Evolutionary conservation across 768 basidiomycete species (phyloP), one percentile per base, ranked within the genome.

Genomic region (Agaricus sinodeliciosus): DNA sequence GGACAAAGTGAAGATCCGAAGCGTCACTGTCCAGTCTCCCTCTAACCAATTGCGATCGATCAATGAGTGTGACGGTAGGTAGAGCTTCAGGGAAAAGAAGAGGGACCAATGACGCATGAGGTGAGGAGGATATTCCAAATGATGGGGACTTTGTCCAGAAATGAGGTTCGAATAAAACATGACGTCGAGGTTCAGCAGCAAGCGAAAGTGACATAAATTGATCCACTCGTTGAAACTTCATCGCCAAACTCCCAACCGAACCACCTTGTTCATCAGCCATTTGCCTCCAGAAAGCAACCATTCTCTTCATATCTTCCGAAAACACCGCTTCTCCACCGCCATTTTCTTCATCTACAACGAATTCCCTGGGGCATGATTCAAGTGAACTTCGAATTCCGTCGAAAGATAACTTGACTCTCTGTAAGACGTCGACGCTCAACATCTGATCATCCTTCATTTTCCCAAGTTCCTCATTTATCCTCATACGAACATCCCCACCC

Each of bases 121-220:
- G 55, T 2, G 26, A 16, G 15, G 28, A 27, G 9, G 22, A 40
- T 19, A 48, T 34, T 25, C 40, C 28, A 26, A 12, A 39, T 7
- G 70, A 64, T 22, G 64, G 60, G 11, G 72, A 56, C 41, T 77
- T 75, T 4, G 74, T 69, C 87, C 87, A 91, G 67, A 84, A 89
- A 58, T 84, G 80, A 0, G 87, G 86, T 57, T 89, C 87, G 51
- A 87, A 90, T 1, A 85, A 67, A 7, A 86, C 85, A 63, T 77
- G 82, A n/a, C 82, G 74, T 18, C 83, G 77, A 6, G 87, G 81
- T 59, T 92, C 90, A 13, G 84, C 80, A 36, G 85, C 80, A 31
- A 89, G 65, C 2, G 90, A 91, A 16, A 89, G 71, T 0, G 85
- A 81, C 79, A 84, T 85, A 60, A 89, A 90, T 55, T 87, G 85